These are phyloP conservation scores for Hypoxylon sp. DNA, from an alignment of 2,329 filamentous ascomycete species.

Conservation along the genomic window DNA sequence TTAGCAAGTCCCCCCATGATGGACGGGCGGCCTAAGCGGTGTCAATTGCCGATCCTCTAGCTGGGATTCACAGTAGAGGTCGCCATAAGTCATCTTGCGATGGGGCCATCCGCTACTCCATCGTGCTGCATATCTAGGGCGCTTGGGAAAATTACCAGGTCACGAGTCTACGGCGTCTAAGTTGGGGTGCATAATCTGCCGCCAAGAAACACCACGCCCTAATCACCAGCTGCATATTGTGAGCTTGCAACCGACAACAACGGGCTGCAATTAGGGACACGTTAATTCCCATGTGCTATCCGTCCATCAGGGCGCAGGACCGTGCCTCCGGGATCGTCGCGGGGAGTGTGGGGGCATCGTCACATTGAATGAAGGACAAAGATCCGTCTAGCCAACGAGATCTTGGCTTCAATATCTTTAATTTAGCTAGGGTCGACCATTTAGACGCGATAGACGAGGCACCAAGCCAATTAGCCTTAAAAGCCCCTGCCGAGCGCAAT, in stretches of 20 bases:
- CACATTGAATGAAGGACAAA: slow-evolving; percentile 25
- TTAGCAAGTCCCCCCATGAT: slow-evolving; percentile 29
- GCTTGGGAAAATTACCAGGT: slow-evolving; percentile 45
- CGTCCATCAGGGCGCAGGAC: slow-evolving; percentile 45
- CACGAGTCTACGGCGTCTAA: slow-evolving; percentile 42
- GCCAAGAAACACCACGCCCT: slow-evolving; percentile 28
- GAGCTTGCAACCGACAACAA: slow-evolving; percentile 19
- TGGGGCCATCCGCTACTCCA: slow-evolving; percentile 35
- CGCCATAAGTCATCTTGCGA: slow-evolving; percentile 38
- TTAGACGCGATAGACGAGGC: slow-evolving; percentile 34
- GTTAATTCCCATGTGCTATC: slow-evolving; percentile 36
- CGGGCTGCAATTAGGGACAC: slow-evolving; percentile 20
- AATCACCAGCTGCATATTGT: slow-evolving; percentile 35
- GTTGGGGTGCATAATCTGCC: slow-evolving; percentile 44
- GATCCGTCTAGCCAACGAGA: slow-evolving; percentile 28
- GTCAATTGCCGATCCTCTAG: slow-evolving; percentile 47
- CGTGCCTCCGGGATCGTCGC: slow-evolving; percentile 46
- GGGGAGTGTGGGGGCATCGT: slow-evolving; percentile 42
- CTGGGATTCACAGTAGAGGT: slow-evolving; percentile 34
- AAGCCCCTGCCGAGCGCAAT: slow-evolving; percentile 46
- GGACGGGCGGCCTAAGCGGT: slow-evolving; percentile 32
- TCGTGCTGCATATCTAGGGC: slow-evolving; percentile 37
- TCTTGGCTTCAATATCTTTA: slow-evolving; percentile 28
- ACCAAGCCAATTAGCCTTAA: slow-evolving; percentile 49
- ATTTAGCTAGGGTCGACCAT: slow-evolving; percentile 38